Conservation (phyloP, 768 basidiomycete species). For the Phylloporus scabripes region DNA sequence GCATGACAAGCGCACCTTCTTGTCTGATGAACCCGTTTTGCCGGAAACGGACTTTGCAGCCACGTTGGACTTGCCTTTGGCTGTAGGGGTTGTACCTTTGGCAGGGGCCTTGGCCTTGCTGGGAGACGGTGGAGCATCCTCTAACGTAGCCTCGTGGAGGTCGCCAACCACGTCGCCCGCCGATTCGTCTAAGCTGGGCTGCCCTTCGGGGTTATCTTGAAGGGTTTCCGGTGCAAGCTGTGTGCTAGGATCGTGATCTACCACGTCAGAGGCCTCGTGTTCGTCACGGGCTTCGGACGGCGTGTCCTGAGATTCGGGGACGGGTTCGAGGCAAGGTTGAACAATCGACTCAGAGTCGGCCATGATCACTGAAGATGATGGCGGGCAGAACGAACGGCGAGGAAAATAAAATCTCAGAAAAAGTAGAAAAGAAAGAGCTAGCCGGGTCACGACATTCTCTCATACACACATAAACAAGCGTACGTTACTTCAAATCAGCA, state of each 20-base stretch:
- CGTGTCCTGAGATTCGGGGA: conserved; percentile 16
- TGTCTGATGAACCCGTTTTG: conserved; percentile 53
- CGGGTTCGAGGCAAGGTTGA: conserved; percentile 20
- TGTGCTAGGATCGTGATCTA: conserved; percentile 23
- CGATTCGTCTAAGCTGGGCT: conserved; percentile 13
- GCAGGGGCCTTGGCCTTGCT: conserved; percentile 25
- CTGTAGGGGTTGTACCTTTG: conserved; percentile 20
- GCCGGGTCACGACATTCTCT: conserved; percentile 8
- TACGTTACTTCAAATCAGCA: conserved; percentile 34
- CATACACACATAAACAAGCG: conserved; percentile 20
- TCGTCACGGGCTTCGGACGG: conserved; percentile 28
- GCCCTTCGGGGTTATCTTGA: conserved; percentile 17
- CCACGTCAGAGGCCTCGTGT: conserved; percentile 37
- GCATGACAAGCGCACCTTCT: conserved; percentile 50
- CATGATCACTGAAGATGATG: conserved; percentile 31
- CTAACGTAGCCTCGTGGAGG: conserved; percentile 22
- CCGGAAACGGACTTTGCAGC: conserved; percentile 38
- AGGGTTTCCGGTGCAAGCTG: conserved; percentile 18
- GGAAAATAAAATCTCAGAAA: conserved; percentile 8
- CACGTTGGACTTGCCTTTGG: conserved; percentile 33
- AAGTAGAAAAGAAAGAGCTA: conserved; percentile 11
- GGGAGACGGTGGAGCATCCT: conserved; percentile 18
- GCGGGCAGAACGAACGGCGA: conserved; percentile 6
- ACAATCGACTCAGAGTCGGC: conserved; percentile 30
- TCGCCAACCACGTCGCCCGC: conserved; percentile 11